Evolutionary conservation across 2,329 filamentous ascomycete genomes (phyloP).

Genomic region (Emmonsiellopsis sp.): DNA sequence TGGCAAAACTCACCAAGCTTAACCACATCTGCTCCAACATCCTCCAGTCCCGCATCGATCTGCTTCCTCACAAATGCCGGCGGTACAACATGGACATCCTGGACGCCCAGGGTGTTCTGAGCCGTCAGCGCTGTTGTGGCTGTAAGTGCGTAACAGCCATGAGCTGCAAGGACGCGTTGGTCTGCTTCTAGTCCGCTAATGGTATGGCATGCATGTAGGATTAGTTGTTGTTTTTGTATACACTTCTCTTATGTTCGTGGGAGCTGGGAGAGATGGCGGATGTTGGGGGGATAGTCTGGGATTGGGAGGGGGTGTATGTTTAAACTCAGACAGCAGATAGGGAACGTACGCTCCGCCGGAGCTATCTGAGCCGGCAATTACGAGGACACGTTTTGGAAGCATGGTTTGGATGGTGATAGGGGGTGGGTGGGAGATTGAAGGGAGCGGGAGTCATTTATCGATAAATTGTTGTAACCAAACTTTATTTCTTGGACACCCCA

Average conservation of each 20-base stretch:
- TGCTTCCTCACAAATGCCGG: slow-evolving; percentile 71
- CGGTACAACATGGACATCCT: slow-evolving; percentile 70
- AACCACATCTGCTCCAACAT: slow-evolving; percentile 80
- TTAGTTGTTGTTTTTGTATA: background rate
- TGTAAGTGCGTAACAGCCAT: slow-evolving; percentile 93
- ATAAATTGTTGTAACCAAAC: background rate
- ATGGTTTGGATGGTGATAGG: background rate
- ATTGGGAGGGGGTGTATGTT: background rate
- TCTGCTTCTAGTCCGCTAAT: slow-evolving; percentile 84
- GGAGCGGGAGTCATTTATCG: background rate
- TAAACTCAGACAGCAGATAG: slow-evolving; percentile 7
- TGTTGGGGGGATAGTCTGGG: background rate
- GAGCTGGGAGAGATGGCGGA: too few relatives aligned
- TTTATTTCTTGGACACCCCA: background rate
- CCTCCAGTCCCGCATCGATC: slow-evolving; percentile 73
- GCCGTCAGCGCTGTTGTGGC: slow-evolving; percentile 92
- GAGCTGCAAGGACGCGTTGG: slow-evolving; percentile 84
- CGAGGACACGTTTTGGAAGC: slow-evolving; percentile 51
- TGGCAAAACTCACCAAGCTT: slow-evolving; percentile 61
- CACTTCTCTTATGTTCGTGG: background rate
- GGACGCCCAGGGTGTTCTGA: slow-evolving; percentile 81
- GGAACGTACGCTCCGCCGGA: slow-evolving; percentile 73
- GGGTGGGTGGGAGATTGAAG: background rate
- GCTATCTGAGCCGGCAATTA: slow-evolving; percentile 83
- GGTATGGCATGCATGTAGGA: background rate